Percentiles rank a stretch among this genome's conserved stretches.
Evolutionary conservation across 805 yeast species (phyloP).

Genomic region (Wickerhamomyces silvicola): DNA sequence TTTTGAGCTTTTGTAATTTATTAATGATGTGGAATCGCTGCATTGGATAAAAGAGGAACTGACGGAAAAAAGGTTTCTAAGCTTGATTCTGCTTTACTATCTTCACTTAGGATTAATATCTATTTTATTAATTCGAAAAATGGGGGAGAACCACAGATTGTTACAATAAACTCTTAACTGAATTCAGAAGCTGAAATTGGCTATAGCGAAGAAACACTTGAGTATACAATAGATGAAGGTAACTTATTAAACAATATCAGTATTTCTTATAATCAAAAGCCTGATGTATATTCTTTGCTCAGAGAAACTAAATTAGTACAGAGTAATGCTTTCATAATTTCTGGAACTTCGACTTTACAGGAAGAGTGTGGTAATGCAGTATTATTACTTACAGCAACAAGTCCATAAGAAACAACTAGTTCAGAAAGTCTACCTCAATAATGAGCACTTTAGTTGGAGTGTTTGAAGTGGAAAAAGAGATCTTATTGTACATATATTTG

Average conservation of each 20-base stretch:
- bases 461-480: no score
- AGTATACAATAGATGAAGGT: neutral
- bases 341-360: conserved; percentile 40
- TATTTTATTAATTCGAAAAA: conserved; percentile 25
- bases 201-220: neutral
- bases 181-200: neutral
- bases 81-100: neutral
- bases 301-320: conserved; percentile 1
- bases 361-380: conserved; percentile 31
- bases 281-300: conserved; percentile 7
- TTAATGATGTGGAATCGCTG: conserved; percentile 27
- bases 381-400: conserved; percentile 34
- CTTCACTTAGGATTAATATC: conserved; percentile 16
- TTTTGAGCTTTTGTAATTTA: conserved; percentile 41
- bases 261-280: conserved; percentile 11
- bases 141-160: neutral
- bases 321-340: conserved; percentile 36
- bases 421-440: conserved; percentile 43
- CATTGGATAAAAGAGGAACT: conserved; percentile 37
- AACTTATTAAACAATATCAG: conserved; percentile 1
- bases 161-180: neutral
- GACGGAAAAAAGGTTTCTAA: neutral
- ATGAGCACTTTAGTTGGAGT: conserved; percentile 48
- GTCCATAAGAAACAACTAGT: conserved; percentile 20
- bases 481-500: no score